These are phyloP conservation scores for Rhodomyrtus psidioides DNA, from an alignment of 441 rosid genomes.

Conservation along the genomic window DNA sequence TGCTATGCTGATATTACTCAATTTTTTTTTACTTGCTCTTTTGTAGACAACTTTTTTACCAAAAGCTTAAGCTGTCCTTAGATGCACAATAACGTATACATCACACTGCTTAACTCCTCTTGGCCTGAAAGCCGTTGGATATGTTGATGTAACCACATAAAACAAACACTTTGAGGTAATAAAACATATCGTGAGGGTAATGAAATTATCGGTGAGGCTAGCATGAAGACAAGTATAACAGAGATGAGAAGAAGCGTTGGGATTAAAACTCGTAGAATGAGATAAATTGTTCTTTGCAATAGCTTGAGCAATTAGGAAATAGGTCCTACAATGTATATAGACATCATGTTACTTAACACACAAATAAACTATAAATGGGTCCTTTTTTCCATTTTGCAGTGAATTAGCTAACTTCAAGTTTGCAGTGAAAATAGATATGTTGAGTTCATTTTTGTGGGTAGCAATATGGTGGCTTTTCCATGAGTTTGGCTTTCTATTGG, in stretches of 20 bases:
- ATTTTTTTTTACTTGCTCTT: neutral
- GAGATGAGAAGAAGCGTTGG: neutral
- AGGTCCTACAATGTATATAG: neutral
- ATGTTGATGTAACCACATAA: neutral
- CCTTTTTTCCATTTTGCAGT: neutral
- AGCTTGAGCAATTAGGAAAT: neutral
- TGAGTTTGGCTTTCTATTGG: neutral
- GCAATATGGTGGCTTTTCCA: neutral
- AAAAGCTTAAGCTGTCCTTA: neutral
- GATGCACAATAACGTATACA: neutral
- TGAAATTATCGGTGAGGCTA: neutral
- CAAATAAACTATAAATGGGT: neutral
- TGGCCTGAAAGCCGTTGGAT: neutral
- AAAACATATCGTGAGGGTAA: neutral
- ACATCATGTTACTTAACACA: neutral
- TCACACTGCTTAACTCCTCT: neutral
- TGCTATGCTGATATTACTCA: neutral
- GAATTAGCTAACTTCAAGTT: neutral
- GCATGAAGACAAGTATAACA: neutral
- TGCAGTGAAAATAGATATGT: neutral
- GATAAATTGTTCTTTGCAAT: neutral
- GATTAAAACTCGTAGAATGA: neutral
- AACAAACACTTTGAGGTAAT: neutral
- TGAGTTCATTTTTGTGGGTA: neutral
- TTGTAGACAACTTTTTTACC: neutral